These are phyloP conservation scores for Candida ipomoeae DNA, from an alignment of 805 yeast species.

Conservation along the genomic window DNA sequence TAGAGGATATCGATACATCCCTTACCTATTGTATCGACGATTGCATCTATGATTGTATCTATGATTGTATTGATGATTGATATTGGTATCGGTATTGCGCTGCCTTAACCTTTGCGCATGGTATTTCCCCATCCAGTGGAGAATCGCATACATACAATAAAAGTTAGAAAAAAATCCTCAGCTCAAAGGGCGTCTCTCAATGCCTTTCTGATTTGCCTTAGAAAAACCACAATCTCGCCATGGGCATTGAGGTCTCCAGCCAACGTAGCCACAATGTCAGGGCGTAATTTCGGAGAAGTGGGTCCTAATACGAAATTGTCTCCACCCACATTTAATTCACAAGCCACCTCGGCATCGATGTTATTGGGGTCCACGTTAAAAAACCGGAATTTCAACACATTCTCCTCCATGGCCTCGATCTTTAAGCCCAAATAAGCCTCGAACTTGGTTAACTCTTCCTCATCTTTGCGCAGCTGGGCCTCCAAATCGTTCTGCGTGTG, in stretches of 20 bases:
- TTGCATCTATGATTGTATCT: no score
- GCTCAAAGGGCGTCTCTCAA: conserved; percentile 5
- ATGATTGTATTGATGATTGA: no score
- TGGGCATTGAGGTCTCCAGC: conserved; percentile 11
- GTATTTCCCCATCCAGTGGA: background rate
- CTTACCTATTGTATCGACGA: no score
- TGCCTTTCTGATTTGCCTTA: conserved; percentile 12
- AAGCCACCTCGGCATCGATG: conserved; percentile 36
- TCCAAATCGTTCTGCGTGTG: conserved; percentile 32
- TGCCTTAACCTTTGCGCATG: no score
- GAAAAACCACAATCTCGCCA: conserved; percentile 14
- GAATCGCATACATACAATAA: background rate
- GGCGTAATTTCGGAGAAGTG: conserved; percentile 13
- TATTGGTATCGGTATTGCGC: no score
- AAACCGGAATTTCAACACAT: conserved; percentile 47
- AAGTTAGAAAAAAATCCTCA: background rate
- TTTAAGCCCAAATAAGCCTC: conserved; percentile 53
- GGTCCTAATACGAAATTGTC: conserved; percentile 18
- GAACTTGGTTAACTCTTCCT: conserved; percentile 49
- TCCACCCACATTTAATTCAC: conserved; percentile 44
- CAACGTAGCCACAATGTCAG: conserved; percentile 7
- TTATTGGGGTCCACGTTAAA: conserved; percentile 44
- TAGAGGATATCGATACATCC: no score
- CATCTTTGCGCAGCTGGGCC: conserved; percentile 44
- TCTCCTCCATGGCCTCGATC: conserved; percentile 48